phyloP scores from a whole-genome alignment of 345 rosid species.

The Bruguiera sexangula region DNA sequence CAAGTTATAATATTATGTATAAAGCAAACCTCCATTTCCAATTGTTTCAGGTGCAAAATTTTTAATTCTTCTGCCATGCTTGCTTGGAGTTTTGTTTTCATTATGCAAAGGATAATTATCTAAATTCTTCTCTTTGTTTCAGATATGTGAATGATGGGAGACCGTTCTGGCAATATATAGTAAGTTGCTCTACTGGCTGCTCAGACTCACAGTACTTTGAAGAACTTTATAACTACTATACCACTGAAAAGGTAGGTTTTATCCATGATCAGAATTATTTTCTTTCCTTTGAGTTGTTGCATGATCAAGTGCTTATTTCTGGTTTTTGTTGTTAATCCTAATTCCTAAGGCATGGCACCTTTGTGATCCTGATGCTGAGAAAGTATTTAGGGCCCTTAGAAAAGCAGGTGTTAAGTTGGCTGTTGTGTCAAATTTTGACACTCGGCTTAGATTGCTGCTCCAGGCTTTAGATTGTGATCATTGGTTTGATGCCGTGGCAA shows the following conservation, averaged over 20 bases:
- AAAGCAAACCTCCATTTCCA: background rate
- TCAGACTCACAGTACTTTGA: conserved; percentile 83
- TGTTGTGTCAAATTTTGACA: conserved; percentile 93
- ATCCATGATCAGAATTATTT: background rate
- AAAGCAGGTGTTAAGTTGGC: conserved; percentile 81
- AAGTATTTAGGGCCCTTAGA: conserved; percentile 73
- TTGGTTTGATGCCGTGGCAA: conserved; percentile 97
- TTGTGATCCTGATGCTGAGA: conserved; percentile 85
- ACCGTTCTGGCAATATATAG: conserved; percentile 92
- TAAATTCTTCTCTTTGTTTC: conserved; percentile 11
- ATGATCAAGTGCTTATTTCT: background rate
- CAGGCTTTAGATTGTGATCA: conserved; percentile 78
- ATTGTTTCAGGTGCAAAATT: background rate
- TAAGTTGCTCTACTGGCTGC: conserved; percentile 89
- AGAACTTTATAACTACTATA: conserved; percentile 81
- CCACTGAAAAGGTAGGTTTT: conserved; percentile 63
- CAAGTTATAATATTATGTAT: background rate
- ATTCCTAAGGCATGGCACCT: conserved; percentile 87
- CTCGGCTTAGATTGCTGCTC: conserved; percentile 77
- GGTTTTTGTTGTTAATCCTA: background rate
- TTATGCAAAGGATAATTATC: background rate
- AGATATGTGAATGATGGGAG: conserved; percentile 93
- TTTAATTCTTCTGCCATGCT: background rate
- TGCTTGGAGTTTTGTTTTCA: background rate
- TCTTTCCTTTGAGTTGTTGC: background rate